phyloP scores from a whole-genome alignment of 2,329 filamentous ascomycete genomes.

The Fusarium continuum region DNA sequence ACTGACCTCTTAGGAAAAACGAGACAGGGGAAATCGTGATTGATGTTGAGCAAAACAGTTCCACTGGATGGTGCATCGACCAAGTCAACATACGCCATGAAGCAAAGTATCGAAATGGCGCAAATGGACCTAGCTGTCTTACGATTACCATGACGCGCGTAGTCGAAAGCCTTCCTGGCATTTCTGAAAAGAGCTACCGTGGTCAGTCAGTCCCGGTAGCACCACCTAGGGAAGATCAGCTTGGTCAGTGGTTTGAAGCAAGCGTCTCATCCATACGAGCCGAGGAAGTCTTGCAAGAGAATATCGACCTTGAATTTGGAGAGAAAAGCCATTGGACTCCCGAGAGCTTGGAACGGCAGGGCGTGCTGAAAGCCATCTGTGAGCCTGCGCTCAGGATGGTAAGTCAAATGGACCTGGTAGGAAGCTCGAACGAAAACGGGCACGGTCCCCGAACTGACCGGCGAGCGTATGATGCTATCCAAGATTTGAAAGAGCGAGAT shows the following conservation, averaged over 20 bases:
- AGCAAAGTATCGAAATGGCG: constrained; percentile 32
- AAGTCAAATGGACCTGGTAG: constrained; percentile 46
- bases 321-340: constrained; percentile 40
- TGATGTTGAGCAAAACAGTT: constrained; percentile 9
- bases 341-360: constrained; percentile 33
- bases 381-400: constrained; percentile 45
- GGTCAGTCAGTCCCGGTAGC: constrained; percentile 16
- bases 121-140: constrained; percentile 27
- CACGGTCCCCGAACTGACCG: constrained; percentile 15
- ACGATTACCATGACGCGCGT: constrained; percentile 38
- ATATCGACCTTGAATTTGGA: constrained; percentile 42
- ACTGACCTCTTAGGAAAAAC: constrained; percentile 28
- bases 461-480: constrained; percentile 5
- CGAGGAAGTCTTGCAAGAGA: constrained; percentile 38
- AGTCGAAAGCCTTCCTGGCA: constrained; percentile 10
- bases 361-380: constrained; percentile 42
- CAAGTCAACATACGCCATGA: constrained; percentile 34
- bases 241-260: constrained; percentile 45
- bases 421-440: constrained; percentile 42
- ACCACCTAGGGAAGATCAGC: constrained; percentile 1
- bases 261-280: constrained; percentile 38
- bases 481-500: constrained; percentile 1
- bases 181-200: not conserved
- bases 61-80: constrained; percentile 20
- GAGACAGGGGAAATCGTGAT: constrained; percentile 30